phyloP scores from a whole-genome alignment of 176 grass and related monocot species.

The Rhynchospora breviuscula region DNA sequence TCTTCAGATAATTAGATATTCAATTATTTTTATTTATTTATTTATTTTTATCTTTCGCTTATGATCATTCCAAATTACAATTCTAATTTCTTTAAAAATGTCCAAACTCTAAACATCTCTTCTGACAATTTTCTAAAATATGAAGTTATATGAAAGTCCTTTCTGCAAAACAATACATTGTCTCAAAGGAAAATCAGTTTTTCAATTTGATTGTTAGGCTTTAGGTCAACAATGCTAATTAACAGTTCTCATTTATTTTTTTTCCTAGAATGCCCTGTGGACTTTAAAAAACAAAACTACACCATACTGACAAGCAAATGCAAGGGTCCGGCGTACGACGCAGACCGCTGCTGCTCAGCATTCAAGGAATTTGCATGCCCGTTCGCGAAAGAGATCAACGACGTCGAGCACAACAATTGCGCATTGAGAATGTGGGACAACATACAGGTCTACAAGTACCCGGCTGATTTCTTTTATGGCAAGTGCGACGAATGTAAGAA shows the following conservation, averaged over 20 bases:
- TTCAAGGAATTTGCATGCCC: slow-evolving; percentile 69
- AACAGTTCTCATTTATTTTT: not conserved
- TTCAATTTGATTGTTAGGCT: not conserved
- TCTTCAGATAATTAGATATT: too few species aligned
- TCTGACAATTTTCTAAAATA: too few species aligned
- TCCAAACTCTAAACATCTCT: too few species aligned
- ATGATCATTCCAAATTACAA: too few species aligned
- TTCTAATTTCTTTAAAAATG: too few species aligned
- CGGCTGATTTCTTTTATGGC: slow-evolving; percentile 41
- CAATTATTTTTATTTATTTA: too few species aligned
- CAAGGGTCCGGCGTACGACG: slow-evolving; percentile 39
- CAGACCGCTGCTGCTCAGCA: slow-evolving; percentile 35
- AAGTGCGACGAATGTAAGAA: slow-evolving; percentile 46
- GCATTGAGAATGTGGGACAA: slow-evolving; percentile 55
- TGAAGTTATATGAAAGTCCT: too few species aligned
- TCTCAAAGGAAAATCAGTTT: not conserved
- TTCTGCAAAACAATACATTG: not conserved
- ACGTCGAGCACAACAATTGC: slow-evolving; percentile 31
- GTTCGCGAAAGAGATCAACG: slow-evolving; percentile 30
- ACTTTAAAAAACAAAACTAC: slow-evolving; percentile 64
- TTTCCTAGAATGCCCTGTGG: slow-evolving; percentile 43
- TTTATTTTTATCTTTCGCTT: too few species aligned
- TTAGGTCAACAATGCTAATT: not conserved
- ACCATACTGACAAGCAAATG: slow-evolving; percentile 63
- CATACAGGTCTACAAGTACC: slow-evolving; percentile 51